Percentiles rank a stretch among this genome's conserved stretches.
These are phyloP conservation scores for Cyclotella baltica DNA, from an alignment of 108 stramenopile genomes.

Conservation along the genomic window DNA sequence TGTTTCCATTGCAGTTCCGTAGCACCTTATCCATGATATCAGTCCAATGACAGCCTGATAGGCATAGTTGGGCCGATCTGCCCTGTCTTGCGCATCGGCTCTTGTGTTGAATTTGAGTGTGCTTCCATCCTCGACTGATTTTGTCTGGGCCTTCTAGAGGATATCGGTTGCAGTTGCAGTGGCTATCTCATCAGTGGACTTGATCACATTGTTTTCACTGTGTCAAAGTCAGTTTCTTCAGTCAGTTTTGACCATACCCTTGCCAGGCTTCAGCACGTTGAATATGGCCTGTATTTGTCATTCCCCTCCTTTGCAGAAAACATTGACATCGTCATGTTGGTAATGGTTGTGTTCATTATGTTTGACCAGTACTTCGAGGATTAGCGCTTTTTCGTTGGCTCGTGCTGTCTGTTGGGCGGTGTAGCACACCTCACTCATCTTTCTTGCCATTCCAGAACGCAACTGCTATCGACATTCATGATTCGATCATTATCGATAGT, in stretches of 20 bases:
- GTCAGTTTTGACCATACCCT: neutral
- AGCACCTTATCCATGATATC: too few relatives aligned
- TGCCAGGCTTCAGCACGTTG: constrained; percentile 4
- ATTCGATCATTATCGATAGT: neutral
- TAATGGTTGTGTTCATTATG: neutral
- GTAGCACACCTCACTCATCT: constrained; percentile 13
- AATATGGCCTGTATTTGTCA: neutral
- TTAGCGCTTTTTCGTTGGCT: neutral
- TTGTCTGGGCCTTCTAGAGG: neutral
- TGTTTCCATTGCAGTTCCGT: too few relatives aligned
- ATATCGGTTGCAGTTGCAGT: neutral
- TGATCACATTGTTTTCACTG: neutral
- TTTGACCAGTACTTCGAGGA: neutral
- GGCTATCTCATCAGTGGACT: neutral
- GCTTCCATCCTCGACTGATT: neutral
- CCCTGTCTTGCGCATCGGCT: too few relatives aligned
- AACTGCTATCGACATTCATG: neutral
- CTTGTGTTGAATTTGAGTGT: too few relatives aligned
- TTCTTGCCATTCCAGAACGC: too few relatives aligned
- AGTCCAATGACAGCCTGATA: too few relatives aligned
- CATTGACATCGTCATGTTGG: neutral
- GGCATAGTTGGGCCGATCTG: too few relatives aligned
- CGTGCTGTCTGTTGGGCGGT: neutral
- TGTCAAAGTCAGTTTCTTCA: neutral
- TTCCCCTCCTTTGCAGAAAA: neutral